Base-by-base conservation (phyloP, 1,284 basidiomycete genomes). In the Irpex sp. region DNA sequence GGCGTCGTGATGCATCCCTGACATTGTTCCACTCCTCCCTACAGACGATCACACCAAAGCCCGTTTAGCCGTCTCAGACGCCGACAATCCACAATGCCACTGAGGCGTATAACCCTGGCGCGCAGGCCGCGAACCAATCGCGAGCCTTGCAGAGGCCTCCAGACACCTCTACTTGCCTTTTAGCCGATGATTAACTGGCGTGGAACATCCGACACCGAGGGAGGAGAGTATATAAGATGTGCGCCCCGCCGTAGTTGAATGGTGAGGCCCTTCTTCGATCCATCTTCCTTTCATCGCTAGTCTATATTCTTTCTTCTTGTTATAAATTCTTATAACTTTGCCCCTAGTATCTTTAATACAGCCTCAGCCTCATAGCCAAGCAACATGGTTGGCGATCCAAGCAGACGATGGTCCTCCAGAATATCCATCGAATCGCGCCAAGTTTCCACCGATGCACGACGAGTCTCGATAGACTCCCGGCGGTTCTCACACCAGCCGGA, bases 401-500 rank as follows among this genome's bases (percentile, higher is more conserved):
- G 21, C 54, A 56, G 36, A 31, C 54, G 54, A 31, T 56, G 54
- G 54, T 56, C 54, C 8, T 26, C 54, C 34, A n/a, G 21, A 7
- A 15, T 31, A 19, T 56, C 54, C 31, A 31, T 37, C 9, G 54
- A 56, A 15, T 56, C 54, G 26, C 54, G 21, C 8, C 54, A 36
- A 56, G 36, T 56, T 17, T 56, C 54, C 17, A 11, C 36, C 54
- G 54, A 56, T 36, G 54, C 54, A 37, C 54, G 54, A 13, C 54
- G 54, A 17, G 34, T 56, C 26, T 56, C 54, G 11, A 26, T 56
- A 15, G 54, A 56, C 31, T 56, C 54, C 15, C 54, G 54, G 31
- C 54, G 54, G 31, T 56, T 56, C 31, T 56, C 54, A 3, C 54
- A 56, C 54, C 54, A 56, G 17, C 54, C 54, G 34, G 54, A 56